Percentiles rank a stretch among this genome's conserved stretches.
Evolutionary conservation across 2,329 filamentous ascomycete genomes (phyloP).

Genomic region (Stagonosporopsis rhizophila): DNA sequence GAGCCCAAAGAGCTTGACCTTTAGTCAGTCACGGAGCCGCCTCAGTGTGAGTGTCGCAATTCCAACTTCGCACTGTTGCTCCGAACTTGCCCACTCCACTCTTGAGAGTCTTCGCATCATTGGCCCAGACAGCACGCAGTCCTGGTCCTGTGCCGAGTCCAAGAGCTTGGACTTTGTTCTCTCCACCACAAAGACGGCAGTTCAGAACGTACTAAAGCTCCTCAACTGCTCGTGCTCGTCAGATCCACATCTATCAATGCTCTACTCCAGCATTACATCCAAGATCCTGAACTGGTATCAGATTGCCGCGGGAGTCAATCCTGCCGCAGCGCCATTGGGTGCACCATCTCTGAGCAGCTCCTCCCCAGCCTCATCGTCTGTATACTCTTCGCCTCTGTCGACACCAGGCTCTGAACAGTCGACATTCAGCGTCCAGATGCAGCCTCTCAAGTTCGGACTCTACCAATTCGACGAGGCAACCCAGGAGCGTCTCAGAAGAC

Average conservation of each 20-base stretch:
- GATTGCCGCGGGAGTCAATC: constrained; percentile 36
- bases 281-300: constrained; percentile 46
- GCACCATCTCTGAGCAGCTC: constrained; percentile 22
- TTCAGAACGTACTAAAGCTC: constrained; percentile 38
- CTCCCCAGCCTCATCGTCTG: constrained; percentile 25
- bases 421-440: constrained; percentile 30
- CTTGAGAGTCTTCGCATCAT: constrained; percentile 41
- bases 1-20: constrained; percentile 28
- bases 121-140: constrained; percentile 23
- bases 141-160: constrained; percentile 24
- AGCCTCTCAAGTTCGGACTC: constrained; percentile 35
- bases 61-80: constrained; percentile 40
- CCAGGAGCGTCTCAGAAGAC: constrained; percentile 34
- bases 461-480: constrained; percentile 40
- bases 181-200: constrained; percentile 35
- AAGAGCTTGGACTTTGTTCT: constrained; percentile 40
- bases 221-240: constrained; percentile 42
- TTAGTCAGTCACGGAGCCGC: constrained; percentile 19
- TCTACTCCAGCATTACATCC: constrained; percentile 44
- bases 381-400: constrained; percentile 28
- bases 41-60: constrained; percentile 28
- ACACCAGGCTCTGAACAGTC: constrained; percentile 26
- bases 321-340: constrained; percentile 19
- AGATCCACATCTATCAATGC: constrained; percentile 45
- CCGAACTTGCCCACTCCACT: constrained; percentile 38